phyloP scores from a whole-genome alignment of 2,329 filamentous ascomycete genomes.

The Aspergillus brasiliensis region DNA sequence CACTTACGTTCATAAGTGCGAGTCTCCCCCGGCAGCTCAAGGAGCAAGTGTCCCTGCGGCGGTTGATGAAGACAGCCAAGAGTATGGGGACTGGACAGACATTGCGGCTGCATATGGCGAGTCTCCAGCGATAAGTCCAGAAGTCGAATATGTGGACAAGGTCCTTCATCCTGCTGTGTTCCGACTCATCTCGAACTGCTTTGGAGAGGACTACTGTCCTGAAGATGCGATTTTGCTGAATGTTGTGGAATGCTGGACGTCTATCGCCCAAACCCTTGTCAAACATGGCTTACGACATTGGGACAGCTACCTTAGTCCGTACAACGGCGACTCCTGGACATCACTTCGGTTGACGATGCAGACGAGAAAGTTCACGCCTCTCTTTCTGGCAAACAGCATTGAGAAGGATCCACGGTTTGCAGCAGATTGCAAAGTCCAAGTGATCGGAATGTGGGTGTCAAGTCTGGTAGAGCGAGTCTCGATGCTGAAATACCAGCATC shows the following conservation, averaged over 20 bases:
- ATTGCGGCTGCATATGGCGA: constrained; percentile 51
- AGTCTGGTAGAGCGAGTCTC: constrained; percentile 62
- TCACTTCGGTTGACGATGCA: constrained; percentile 50
- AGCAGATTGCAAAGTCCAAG: constrained; percentile 49
- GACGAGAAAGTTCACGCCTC: constrained; percentile 50
- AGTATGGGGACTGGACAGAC: constrained; percentile 62
- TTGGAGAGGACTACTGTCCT: constrained; percentile 59
- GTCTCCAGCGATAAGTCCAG: constrained; percentile 20
- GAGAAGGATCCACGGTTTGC: constrained; percentile 46
- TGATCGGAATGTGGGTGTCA: constrained; percentile 57
- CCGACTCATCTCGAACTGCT: constrained; percentile 61
- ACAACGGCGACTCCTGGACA: constrained; percentile 54
- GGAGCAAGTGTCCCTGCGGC: constrained; percentile 24
- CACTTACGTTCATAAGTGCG: constrained; percentile 42
- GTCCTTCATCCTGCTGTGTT: constrained; percentile 53
- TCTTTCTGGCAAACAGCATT: constrained; percentile 50
- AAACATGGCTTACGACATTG: constrained; percentile 52
- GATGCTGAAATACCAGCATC: constrained; percentile 63
- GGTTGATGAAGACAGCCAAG: constrained; percentile 63
- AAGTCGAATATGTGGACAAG: constrained; percentile 40
- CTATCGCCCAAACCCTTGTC: constrained; percentile 51
- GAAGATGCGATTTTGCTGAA: constrained; percentile 57
- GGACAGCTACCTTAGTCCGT: constrained; percentile 58
- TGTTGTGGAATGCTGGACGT: constrained; percentile 58
- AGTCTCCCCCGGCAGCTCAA: constrained; percentile 22